Base-by-base conservation (phyloP, 2,329 filamentous ascomycete species). In the Pyrenophora tritici-repentis region DNA sequence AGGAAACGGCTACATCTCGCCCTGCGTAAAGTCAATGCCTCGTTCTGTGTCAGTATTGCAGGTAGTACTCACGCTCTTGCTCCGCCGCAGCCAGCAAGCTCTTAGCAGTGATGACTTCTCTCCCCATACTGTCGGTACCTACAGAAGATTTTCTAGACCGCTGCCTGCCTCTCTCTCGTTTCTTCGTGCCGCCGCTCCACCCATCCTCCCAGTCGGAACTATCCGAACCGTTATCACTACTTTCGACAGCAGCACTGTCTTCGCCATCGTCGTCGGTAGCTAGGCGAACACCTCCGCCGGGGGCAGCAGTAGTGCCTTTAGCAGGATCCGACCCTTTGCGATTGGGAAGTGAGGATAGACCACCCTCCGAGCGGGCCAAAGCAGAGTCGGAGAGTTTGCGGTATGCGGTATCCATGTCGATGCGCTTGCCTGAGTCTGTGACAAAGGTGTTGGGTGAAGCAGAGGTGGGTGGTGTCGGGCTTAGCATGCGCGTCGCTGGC, bases 51-150 rank as follows among this genome's bases (percentile, higher is more conserved):
- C 5, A 13, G 10, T 9, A 34, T 7, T 10, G 4, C 6, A 16
- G 2, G 34, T 10, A 39, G 60, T 2, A 44, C 88, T 67, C 79
- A 90, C 90, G 83, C 70, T 93, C 89, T 79, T 91, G 87, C 68
- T 93, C 87, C 1, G 87, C 86, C 6, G 88, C 88, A 33, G 87
- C 88, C 45, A 92, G 75, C 48, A 91, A 72, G 63, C 86, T 90
- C 67, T 79, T 76, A 1, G 81, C 77, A 61, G 78, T 78, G 51
- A 56, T 73, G 67, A 58, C 73, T 56, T 63, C 76, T 46, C 54
- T 49, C 6, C 66, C 67, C 60, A 67, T 61, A 60, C 71, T 68
- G 50, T 65, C 68, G 61, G 73, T 75, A 56, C 66, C 57, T 17
- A 61, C 67, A 44, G 63, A 66, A 13, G 66, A 62, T 24, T 63